Conservation (phyloP, 2,329 filamentous ascomycete species). For the Didymella lethalis region DNA sequence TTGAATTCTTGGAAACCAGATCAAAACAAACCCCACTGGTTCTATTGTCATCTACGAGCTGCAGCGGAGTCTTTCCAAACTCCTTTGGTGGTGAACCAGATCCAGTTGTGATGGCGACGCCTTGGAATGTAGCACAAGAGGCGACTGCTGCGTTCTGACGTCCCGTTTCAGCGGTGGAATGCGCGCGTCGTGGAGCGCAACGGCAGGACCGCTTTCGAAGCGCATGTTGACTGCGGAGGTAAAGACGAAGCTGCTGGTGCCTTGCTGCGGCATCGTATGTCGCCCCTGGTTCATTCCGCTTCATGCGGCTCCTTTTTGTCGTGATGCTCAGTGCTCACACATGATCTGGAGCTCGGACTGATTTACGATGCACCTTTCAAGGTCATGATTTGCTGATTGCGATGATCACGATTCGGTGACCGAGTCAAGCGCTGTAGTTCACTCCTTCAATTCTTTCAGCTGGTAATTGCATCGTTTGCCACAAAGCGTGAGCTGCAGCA, state of each 20-base stretch:
- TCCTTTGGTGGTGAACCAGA: background rate
- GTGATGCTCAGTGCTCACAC: background rate
- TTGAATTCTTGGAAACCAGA: conserved; percentile 18
- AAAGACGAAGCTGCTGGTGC: background rate
- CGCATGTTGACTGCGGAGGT: conserved; percentile 1
- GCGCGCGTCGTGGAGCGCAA: background rate
- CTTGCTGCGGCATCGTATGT: conserved; percentile 13
- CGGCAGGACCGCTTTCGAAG: background rate
- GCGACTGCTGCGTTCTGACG: conserved; percentile 14
- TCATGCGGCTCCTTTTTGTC: conserved; percentile 8
- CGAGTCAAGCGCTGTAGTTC: background rate
- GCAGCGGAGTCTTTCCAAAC: conserved; percentile 5
- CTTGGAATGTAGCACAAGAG: conserved; percentile 18
- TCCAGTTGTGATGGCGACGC: conserved; percentile 5
- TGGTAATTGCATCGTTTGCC: background rate
- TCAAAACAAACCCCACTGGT: conserved; percentile 19
- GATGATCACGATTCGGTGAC: background rate
- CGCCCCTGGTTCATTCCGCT: conserved; percentile 14
- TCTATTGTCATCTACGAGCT: conserved; percentile 3
- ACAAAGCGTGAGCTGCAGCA: background rate
- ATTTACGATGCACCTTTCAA: background rate
- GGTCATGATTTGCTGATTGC: background rate
- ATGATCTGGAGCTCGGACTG: background rate
- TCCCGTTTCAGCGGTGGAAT: conserved; percentile 17
- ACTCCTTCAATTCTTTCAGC: no score